These are phyloP conservation scores for Penstemon davidsonii DNA, from an alignment of 257 asterid genomes.

Conservation along the genomic window DNA sequence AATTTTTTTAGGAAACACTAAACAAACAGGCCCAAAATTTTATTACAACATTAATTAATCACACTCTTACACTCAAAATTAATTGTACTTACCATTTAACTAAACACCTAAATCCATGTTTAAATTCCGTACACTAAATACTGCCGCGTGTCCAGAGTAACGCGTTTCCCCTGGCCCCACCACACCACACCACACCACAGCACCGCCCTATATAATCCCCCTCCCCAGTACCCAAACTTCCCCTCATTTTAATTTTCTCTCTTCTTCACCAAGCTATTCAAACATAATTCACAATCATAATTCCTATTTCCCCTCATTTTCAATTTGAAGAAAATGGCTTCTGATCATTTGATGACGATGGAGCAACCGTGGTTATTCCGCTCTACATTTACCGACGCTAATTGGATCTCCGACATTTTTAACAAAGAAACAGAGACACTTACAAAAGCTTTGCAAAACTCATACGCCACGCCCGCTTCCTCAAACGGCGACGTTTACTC, in stretches of 20 bases:
- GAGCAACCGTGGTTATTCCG: conserved; percentile 65
- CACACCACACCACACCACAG: conserved; percentile 33
- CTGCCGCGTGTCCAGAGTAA: conserved; percentile 72
- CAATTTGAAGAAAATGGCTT: conserved; percentile 43
- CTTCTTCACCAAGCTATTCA: not conserved
- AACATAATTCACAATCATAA: not conserved
- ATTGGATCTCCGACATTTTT: conserved; percentile 50
- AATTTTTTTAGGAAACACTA: no score
- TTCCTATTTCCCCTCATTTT: no score
- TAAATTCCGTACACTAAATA: conserved; percentile 47
- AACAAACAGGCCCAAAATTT: no score
- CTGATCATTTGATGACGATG: conserved; percentile 54
- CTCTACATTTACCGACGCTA: conserved; percentile 50
- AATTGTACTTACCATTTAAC: not conserved
- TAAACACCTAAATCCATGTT: conserved; percentile 30
- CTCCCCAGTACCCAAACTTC: conserved; percentile 7
- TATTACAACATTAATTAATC: not conserved
- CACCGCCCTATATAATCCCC: conserved; percentile 55
- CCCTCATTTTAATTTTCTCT: not conserved
- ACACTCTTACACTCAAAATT: conserved; percentile 22
- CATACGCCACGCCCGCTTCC: conserved; percentile 35
- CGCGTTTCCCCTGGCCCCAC: conserved; percentile 57
- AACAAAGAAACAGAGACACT: conserved; percentile 61
- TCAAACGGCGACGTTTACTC: conserved; percentile 41
- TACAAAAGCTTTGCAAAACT: conserved; percentile 56